Base-by-base conservation (phyloP, 352 stramenopile species). In the Phytophthora boehmeriae region DNA sequence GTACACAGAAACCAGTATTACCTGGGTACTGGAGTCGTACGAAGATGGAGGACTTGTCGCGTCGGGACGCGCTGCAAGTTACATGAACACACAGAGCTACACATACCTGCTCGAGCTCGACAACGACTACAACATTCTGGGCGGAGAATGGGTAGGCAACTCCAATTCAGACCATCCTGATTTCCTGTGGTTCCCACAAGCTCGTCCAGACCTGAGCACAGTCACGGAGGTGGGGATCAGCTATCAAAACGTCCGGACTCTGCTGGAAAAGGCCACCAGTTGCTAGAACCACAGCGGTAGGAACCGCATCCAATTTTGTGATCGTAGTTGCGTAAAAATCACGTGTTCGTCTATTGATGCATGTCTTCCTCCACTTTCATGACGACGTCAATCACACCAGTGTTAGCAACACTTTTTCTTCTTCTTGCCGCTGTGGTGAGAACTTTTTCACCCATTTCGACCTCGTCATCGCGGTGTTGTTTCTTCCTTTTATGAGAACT, bases 81-180 rank as follows among this genome's bases (percentile, higher is more conserved):
- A 78, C 44, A 68, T 49, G 48, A 63, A 13, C 2, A 62, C 47
- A 4, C 63, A 68, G n/a, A 70, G 58, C 8, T 81, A 78, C 66
- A 68, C 57, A 22, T 78, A 81, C 35, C 54, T 81, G 30, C 59
- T 81, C 14, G 73, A 81, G 54, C 54, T 81, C 4, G 73, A 81
- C 50, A 51, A 55, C 50, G 45, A 66, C 53, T 65, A 70, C 57
- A 74, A 76, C 38, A 66, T 81, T n/a, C 49, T 81, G 20, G 73
- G 73, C 25, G 73, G 73, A 11, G 69, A 81, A 35, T 81, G 73
- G 73, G 55, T 81, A 6, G 66, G 35, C 32, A 61, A 71, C 19
- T 77, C 69, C 1, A 43, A 68, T 1, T 34, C 48, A 4, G 69
- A 78, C 25, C 73, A 81, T 39, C 73, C 73, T 0, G 73, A 81